phyloP scores from a whole-genome alignment of 108 stramenopile genomes.

The Fistulifera pelliculosa region DNA sequence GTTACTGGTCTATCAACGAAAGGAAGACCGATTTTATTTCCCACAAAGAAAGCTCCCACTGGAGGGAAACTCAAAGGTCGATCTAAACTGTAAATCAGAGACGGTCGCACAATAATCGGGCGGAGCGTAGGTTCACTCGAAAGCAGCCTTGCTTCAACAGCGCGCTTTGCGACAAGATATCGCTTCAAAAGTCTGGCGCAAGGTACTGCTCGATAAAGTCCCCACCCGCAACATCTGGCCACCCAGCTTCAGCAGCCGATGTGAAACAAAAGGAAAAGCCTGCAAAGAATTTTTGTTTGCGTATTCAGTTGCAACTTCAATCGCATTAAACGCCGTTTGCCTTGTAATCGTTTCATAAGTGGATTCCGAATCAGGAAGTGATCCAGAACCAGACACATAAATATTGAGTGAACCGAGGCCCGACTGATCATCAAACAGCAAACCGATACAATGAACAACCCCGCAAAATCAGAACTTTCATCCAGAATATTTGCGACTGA shows the following conservation, averaged over 20 bases:
- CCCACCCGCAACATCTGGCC: constrained; percentile 72
- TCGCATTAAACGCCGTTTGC: constrained; percentile 66
- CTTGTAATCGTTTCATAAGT: constrained; percentile 81
- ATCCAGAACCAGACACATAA: constrained; percentile 65
- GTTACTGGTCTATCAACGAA: constrained; percentile 81
- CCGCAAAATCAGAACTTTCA: constrained; percentile 23
- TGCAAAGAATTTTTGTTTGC: constrained; percentile 12
- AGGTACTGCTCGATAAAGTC: constrained; percentile 38
- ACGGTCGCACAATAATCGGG: constrained; percentile 57
- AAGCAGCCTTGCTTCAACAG: constrained; percentile 48
- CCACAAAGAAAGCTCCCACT: constrained; percentile 57
- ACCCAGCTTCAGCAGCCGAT: constrained; percentile 79
- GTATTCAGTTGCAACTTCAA: constrained; percentile 41
- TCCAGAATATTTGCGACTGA: constrained; percentile 24
- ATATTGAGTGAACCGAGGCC: constrained; percentile 57
- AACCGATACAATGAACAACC: constrained; percentile 43
- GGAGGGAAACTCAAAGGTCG: constrained; percentile 36
- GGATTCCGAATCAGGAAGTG: constrained; percentile 50
- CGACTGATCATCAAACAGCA: constrained; percentile 66
- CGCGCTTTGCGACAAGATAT: constrained; percentile 67
- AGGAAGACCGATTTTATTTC: constrained; percentile 58
- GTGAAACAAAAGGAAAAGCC: constrained; percentile 54
- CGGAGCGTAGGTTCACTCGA: constrained; percentile 21
- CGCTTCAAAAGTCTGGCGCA: constrained; percentile 65
- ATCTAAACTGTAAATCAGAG: constrained; percentile 76